Conservation (phyloP, 805 yeast genomes). For the Suhomyces sp. region DNA sequence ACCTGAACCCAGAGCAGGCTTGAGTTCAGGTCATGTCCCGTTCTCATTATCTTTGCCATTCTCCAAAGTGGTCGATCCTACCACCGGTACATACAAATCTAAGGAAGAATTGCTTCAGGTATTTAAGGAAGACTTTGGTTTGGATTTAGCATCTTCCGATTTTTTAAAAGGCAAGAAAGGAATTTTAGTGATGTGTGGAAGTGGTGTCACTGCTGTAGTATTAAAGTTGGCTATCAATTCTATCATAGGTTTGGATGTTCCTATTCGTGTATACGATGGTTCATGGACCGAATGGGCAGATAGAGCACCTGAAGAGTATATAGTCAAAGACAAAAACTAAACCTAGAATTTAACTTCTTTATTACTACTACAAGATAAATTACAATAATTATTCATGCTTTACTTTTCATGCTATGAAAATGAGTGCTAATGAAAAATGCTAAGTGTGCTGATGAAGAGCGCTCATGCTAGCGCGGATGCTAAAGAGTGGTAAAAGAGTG, state of each 20-base stretch:
- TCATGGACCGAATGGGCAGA: conserved; percentile 87
- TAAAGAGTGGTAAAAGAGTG: no score
- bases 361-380: no score
- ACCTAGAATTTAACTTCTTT: no score
- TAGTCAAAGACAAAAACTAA: conserved; percentile 35
- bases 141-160: conserved; percentile 28
- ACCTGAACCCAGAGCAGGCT: conserved; percentile 87
- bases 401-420: no score
- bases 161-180: conserved; percentile 49
- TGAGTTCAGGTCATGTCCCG: conserved; percentile 87
- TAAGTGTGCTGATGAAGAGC: no score
- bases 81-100: conserved; percentile 46
- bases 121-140: conserved; percentile 36
- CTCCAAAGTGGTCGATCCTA: conserved; percentile 50
- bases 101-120: conserved; percentile 44
- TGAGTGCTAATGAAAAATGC: no score
- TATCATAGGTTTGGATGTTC: conserved; percentile 33
- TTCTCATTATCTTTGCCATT: conserved; percentile 79
- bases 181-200: conserved; percentile 87
- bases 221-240: conserved; percentile 59
- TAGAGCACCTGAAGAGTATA: conserved; percentile 57
- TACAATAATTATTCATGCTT: no score
- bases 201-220: conserved; percentile 94
- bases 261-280: conserved; percentile 62
- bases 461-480: no score